Evolutionary conservation across 768 basidiomycete species (phyloP).

Genomic region (Hydnomerulius pinastri): DNA sequence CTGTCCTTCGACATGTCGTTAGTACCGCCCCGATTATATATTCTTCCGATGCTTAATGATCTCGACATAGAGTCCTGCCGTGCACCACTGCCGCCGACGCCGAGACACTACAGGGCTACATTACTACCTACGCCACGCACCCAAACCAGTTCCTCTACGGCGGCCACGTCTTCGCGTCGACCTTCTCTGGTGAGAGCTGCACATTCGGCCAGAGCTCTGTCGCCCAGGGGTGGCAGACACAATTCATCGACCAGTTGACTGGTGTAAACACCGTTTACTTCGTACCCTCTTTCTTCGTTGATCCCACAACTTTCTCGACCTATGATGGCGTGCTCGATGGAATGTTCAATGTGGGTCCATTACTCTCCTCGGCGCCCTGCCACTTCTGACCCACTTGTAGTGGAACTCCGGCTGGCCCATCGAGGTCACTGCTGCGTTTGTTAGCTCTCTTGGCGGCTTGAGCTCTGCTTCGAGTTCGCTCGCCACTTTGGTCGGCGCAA

Average conservation of each 20-base stretch:
- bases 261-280: slow-evolving; percentile 55
- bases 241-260: slow-evolving; percentile 50
- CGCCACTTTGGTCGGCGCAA: slow-evolving; percentile 43
- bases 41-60: not conserved
- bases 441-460: slow-evolving; percentile 10
- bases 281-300: slow-evolving; percentile 70
- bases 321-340: slow-evolving; percentile 56
- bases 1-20: slow-evolving; percentile 80
- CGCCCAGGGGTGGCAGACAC: slow-evolving; percentile 56
- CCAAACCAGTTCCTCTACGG: slow-evolving; percentile 58
- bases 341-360: slow-evolving; percentile 52
- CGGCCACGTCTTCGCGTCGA: slow-evolving; percentile 58
- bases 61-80: slow-evolving; percentile 51
- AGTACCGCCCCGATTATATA: slow-evolving; percentile 21
- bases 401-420: slow-evolving; percentile 86
- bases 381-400: slow-evolving; percentile 33
- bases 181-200: slow-evolving; percentile 72
- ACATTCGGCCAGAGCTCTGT: slow-evolving; percentile 58
- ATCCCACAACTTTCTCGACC: slow-evolving; percentile 47
- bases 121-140: slow-evolving; percentile 53
- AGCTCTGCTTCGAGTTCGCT: slow-evolving; percentile 30
- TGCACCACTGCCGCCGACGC: slow-evolving; percentile 53
- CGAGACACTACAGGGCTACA: slow-evolving; percentile 49
- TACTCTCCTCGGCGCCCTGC: slow-evolving; percentile 7
- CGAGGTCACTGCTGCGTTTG: slow-evolving; percentile 43